phyloP scores from a whole-genome alignment of 345 rosid genomes.

The Sisymbrium altissimum region DNA sequence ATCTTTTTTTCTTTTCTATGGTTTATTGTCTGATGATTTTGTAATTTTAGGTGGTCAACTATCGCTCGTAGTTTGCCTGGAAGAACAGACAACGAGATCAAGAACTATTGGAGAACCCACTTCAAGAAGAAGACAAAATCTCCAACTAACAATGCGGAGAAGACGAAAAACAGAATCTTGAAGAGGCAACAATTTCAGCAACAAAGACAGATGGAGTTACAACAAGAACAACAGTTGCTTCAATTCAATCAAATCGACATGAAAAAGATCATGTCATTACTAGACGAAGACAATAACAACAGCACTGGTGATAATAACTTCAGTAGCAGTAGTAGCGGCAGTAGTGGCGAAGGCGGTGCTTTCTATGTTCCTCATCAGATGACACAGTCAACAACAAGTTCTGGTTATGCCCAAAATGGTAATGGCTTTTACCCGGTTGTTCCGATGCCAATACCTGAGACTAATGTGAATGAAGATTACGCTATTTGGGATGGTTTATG shows the following conservation, averaged over 20 bases:
- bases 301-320: conserved; percentile 13
- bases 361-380: conserved; percentile 44
- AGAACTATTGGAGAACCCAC: conserved; percentile 95
- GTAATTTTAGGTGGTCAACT: conserved; percentile 72
- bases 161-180: conserved; percentile 52
- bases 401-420: conserved; percentile 30
- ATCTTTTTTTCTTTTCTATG: not conserved
- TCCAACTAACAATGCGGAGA: conserved; percentile 43
- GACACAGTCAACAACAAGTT: conserved; percentile 36
- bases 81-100: conserved; percentile 88
- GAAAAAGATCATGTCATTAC: conserved; percentile 52
- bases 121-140: conserved; percentile 75
- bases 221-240: conserved; percentile 44
- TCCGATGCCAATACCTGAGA: conserved; percentile 22
- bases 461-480: conserved; percentile 40
- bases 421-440: conserved; percentile 28
- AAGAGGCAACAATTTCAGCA: conserved; percentile 75
- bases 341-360: conserved; percentile 7
- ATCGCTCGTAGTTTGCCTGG: conserved; percentile 94
- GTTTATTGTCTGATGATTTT: not conserved
- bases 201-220: conserved; percentile 45
- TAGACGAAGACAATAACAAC: conserved; percentile 46
- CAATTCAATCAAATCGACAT: conserved; percentile 57
- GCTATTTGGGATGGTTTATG: conserved; percentile 71
- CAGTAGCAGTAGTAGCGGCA: conserved; percentile 27